Evolutionary conservation across 73 alveolate species (phyloP).

Genomic region (Tetrahymena elliotti): DNA sequence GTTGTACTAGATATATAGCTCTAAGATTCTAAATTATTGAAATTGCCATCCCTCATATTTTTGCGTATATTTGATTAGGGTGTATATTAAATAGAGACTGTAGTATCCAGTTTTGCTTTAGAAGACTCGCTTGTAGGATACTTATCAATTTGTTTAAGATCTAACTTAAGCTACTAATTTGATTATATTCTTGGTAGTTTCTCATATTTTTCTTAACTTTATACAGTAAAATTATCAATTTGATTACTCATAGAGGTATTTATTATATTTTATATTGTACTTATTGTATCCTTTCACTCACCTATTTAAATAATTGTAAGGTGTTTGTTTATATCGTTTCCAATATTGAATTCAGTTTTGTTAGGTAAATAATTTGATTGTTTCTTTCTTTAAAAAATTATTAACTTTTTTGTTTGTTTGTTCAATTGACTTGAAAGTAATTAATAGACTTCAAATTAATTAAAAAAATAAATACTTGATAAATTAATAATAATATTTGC

Average conservation of each 20-base stretch:
- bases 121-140: not conserved
- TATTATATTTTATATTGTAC: not conserved
- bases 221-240: not conserved
- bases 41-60: not conserved
- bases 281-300: not conserved
- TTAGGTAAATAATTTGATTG: not conserved
- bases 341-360: not conserved
- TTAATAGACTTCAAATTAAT: not conserved
- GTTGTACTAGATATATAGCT: not conserved
- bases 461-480: no score
- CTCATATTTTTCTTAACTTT: not conserved
- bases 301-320: not conserved
- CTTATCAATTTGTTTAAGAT: not conserved
- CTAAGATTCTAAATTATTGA: not conserved
- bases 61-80: not conserved
- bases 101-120: not conserved
- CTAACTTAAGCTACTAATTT: not conserved
- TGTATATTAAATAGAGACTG: not conserved
- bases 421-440: not conserved
- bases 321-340: not conserved
- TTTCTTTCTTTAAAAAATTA: no score
- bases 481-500: no score
- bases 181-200: no score
- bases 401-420: not conserved
- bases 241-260: not conserved